Base-by-base conservation (phyloP, 2,329 filamentous ascomycete genomes). In the Leptosphaerulina australis region DNA sequence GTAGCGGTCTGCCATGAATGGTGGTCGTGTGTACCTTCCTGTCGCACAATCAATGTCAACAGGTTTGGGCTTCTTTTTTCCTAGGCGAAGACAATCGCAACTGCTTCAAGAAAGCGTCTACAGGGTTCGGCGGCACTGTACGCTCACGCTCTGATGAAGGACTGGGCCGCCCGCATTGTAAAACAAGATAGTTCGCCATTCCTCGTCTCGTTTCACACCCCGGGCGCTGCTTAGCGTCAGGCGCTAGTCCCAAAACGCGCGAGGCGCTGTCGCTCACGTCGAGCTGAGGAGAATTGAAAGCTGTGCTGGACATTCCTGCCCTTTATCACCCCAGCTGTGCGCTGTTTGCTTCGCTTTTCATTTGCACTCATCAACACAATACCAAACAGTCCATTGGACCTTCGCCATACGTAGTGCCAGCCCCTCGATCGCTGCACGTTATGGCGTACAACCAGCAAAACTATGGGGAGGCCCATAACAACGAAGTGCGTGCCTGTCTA, bases 401-500 rank as follows among this genome's bases (percentile, higher is more conserved):
- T 41, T 38, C 50, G 48, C 53, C 61, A 56, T 53, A 55, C 50
- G 49, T 47, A 41, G 57, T 53, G 50, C 60, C 57, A 51, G 60
- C 55, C 56, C 54, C 58, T 55, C 52, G 59, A 60, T 51, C 58
- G 60, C 65, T 60, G 67, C 62, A 66, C 64, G 55, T 56, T 65
- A 73, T 73, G 71, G 69, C 69, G 45, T 70, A 72, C 69, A 71
- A 69, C 62, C 59, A 64, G 59, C 63, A 59, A 54, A 62, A 59
- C 56, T 71, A 73, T 55, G 68, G 69, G 43, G 71, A 73, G 24
- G 66, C 66, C 44, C 48, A 51, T 37, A 63, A 74, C 55, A 61
- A 67, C 50, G 66, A 66, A 54, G 70, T 69, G 61, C 40, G 68
- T 56, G 54, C 46, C 54, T 55, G 54, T 45, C 54, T 55, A 53